phyloP scores from a whole-genome alignment of 345 rosid genomes.

The Populus tremula region DNA sequence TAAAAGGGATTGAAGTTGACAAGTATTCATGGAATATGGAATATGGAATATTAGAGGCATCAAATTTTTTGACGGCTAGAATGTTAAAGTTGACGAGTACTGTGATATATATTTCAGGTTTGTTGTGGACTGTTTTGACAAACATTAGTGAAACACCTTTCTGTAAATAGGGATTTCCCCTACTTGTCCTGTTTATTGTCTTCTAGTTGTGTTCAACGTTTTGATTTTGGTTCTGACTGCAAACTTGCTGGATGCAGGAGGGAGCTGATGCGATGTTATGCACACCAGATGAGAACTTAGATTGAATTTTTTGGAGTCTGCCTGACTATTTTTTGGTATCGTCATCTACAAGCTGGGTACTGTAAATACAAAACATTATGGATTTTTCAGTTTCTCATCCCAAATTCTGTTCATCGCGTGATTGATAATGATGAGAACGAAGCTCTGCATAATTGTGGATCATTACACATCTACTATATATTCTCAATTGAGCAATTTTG shows the following conservation, averaged over 20 bases:
- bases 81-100: no score
- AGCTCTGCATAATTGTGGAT: conserved; percentile 1
- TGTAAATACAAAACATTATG: conserved; percentile 27
- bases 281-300: not conserved
- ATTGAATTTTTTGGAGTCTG: not conserved
- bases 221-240: not conserved
- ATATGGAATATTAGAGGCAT: no score
- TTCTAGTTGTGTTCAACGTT: not conserved
- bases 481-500: conserved; percentile 3
- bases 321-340: conserved; percentile 7
- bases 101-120: not conserved
- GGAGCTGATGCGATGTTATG: conserved; percentile 26
- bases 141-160: not conserved
- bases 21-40: no score
- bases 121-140: not conserved
- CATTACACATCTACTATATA: conserved; percentile 12
- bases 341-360: conserved; percentile 11
- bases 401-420: conserved; percentile 10
- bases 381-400: conserved; percentile 16
- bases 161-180: not conserved
- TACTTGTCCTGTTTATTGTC: not conserved
- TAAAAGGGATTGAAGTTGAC: no score
- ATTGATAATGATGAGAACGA: conserved; percentile 12
- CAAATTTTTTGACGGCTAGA: no score
- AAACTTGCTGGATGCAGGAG: conserved; percentile 36